Conservation (phyloP, 331 rosid species). For the Saraca asoca region DNA sequence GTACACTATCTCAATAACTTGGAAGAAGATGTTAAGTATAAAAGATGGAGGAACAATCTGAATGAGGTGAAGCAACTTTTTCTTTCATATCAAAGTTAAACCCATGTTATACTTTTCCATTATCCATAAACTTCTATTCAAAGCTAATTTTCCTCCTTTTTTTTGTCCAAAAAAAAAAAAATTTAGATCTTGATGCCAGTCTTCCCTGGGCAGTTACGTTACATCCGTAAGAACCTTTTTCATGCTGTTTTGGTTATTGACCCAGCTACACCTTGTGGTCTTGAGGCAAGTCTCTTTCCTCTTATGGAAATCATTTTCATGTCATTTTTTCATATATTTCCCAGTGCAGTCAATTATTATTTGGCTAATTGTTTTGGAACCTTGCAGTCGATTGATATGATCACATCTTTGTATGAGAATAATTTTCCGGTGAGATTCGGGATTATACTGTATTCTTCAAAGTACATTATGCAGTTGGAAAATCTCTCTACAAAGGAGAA, state of each 20-base stretch:
- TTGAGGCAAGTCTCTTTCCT: slow-evolving; percentile 69
- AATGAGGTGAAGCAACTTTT: slow-evolving; percentile 65
- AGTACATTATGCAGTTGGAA: slow-evolving; percentile 60
- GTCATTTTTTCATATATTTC: slow-evolving; percentile 31
- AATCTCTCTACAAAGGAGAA: slow-evolving; percentile 41
- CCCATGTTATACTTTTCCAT: slow-evolving; percentile 17
- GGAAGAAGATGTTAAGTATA: slow-evolving; percentile 94
- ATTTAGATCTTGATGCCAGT: slow-evolving; percentile 97
- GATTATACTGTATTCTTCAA: slow-evolving; percentile 79
- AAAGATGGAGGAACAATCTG: slow-evolving; percentile 79
- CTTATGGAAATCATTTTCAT: slow-evolving; percentile 16
- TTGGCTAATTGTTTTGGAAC: slow-evolving; percentile 33
- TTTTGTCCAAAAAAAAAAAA: too few species aligned
- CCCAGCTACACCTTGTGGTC: slow-evolving; percentile 80
- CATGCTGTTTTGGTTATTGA: slow-evolving; percentile 88
- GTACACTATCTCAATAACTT: slow-evolving; percentile 90
- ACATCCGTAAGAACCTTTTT: slow-evolving; percentile 91
- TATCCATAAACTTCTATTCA: slow-evolving; percentile 24
- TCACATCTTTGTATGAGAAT: slow-evolving; percentile 74
- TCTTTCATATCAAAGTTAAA: slow-evolving; percentile 5
- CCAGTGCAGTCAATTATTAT: slow-evolving; percentile 33
- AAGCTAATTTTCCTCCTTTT: slow-evolving; percentile 1
- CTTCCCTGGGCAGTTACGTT: slow-evolving; percentile 94
- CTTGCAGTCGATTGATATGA: slow-evolving; percentile 84
- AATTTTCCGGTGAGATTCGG: slow-evolving; percentile 88